These are phyloP conservation scores for Leptoxyphium fumago DNA, from an alignment of 2,329 filamentous ascomycete genomes.

Conservation along the genomic window DNA sequence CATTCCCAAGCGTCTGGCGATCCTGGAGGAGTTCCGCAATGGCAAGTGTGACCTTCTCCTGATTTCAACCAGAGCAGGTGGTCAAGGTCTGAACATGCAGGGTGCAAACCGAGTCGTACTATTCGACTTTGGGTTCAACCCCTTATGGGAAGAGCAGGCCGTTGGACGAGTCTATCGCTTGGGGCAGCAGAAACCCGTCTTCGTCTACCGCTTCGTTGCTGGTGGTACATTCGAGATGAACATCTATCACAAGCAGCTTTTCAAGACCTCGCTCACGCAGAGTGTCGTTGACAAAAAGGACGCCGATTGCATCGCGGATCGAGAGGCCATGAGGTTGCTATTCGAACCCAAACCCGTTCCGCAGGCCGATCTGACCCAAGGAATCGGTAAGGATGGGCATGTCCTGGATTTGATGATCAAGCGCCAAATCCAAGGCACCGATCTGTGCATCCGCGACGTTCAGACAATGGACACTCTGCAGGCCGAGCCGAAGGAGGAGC, in stretches of 20 bases:
- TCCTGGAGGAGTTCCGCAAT: conserved; percentile 56
- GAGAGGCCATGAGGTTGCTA: conserved; percentile 39
- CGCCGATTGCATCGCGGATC: conserved; percentile 49
- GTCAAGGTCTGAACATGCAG: conserved; percentile 68
- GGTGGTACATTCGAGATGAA: conserved; percentile 68
- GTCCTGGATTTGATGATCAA: conserved; percentile 48
- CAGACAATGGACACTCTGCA: conserved; percentile 22
- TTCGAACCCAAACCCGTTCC: conserved; percentile 39
- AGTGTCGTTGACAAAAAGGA: conserved; percentile 77
- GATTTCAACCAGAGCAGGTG: conserved; percentile 72
- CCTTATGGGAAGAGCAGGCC: conserved; percentile 70
- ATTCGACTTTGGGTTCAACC: conserved; percentile 72
- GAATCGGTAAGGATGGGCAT: conserved; percentile 42
- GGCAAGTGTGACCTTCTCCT: conserved; percentile 45
- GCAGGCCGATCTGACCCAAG: conserved; percentile 33
- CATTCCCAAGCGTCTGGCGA: conserved; percentile 42
- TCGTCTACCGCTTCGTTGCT: conserved; percentile 66
- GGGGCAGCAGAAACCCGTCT: conserved; percentile 66
- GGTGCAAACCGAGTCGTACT: conserved; percentile 77
- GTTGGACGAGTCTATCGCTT: conserved; percentile 76
- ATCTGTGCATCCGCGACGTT: conserved; percentile 12
- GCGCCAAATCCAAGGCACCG: not conserved
- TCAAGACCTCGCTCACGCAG: conserved; percentile 67
- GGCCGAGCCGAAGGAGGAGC: conserved; percentile 16
- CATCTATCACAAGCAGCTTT: conserved; percentile 59